Conservation (phyloP, 2,329 filamentous ascomycete genomes). For the Malbranchea cinnamomea region DNA sequence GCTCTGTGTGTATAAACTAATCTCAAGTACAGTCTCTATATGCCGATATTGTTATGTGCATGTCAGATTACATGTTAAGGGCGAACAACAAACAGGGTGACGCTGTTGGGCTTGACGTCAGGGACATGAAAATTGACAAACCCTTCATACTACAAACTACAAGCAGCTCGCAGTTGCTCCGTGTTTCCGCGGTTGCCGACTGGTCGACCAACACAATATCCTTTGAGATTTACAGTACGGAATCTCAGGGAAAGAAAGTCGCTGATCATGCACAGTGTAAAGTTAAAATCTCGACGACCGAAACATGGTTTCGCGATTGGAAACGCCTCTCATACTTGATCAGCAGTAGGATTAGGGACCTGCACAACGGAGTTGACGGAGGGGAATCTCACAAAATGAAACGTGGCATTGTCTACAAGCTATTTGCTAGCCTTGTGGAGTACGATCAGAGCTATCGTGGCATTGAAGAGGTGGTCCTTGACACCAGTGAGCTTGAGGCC, state of each 20-base stretch:
- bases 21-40: conserved; percentile 6
- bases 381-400: conserved; percentile 18
- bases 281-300: conserved; percentile 3
- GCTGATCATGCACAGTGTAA: conserved; percentile 3
- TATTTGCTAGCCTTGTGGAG: conserved; percentile 22
- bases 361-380: conserved; percentile 16
- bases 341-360: conserved; percentile 17
- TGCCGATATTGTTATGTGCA: conserved; percentile 7
- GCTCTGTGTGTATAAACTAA: background rate
- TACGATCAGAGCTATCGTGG: conserved; percentile 21
- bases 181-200: conserved; percentile 3
- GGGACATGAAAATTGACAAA: conserved; percentile 5
- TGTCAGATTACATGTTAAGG: conserved; percentile 6
- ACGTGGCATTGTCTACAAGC: conserved; percentile 21
- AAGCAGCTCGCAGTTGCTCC: conserved; percentile 2
- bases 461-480: conserved; percentile 23
- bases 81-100: background rate
- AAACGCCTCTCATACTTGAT: conserved; percentile 17
- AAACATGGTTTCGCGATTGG: conserved; percentile 17
- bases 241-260: conserved; percentile 3
- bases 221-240: conserved; percentile 4
- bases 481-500: conserved; percentile 24
- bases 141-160: conserved; percentile 5
- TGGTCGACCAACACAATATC: conserved; percentile 3
- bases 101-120: conserved; percentile 4